Base-by-base conservation (phyloP, 1,139 yeast genomes). In the Nakaseomyces nivariensis region DNA sequence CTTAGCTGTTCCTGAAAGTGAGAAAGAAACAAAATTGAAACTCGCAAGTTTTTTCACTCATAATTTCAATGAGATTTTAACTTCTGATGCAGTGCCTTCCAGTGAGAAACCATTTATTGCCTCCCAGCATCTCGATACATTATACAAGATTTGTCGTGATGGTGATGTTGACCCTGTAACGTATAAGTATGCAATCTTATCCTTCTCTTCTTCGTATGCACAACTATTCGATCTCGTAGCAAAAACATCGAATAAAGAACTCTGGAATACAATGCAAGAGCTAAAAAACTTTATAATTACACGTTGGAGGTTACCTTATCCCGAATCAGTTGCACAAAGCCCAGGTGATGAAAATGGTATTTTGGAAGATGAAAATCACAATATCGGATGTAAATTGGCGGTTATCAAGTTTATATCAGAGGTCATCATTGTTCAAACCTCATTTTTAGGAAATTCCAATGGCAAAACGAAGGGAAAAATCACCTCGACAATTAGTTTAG, bases 381-480 rank as follows among this genome's bases (percentile, higher is more conserved):
- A 81, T 46, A 63, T 80, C 41, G 79, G 77, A 22, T 71, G 81
- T 45, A 81, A 79, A 63, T 69, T 86, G 29, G 84, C 90, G 43
- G 72, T 86, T 31, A 71, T 85, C 49, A 87, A 85, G 66, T 82
- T 90, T 55, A 77, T 88, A 7, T 79, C 85, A 50, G 77, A 79
- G 47, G 78, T 88, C 2, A 79, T 90, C 38, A 79, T 80, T 50
- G 78, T 80, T 31, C 96, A 90, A 59, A 75, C 85, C 37, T 44
- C 54, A 3, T 27, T 45, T 27, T 22, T 41, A 17, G 37, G 47
- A 11, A 13, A 13, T 29, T 41, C 48, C 26, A 4, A 34, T 47
- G 38, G 5, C 40, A 50, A 6, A 61, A 52, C 46, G 61, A 58
- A 43, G 33, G 22, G 26, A 51, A 51, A 29, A 49, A 50, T 31